Conservation (phyloP, 345 rosid species). For the Murraya koenigii region DNA sequence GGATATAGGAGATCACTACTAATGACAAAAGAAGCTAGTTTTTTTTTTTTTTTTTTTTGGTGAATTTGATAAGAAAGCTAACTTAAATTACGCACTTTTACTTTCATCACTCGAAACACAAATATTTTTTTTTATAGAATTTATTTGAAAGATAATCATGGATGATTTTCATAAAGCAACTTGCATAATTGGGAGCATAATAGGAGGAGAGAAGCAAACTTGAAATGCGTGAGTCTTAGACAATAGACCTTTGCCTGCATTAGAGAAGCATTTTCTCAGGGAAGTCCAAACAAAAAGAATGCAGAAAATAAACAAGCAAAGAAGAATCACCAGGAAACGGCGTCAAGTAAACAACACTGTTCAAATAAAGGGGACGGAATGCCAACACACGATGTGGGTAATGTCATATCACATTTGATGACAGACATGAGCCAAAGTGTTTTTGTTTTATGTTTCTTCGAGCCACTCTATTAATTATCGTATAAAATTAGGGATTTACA, state of each 20-base stretch:
- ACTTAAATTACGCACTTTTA: not conserved
- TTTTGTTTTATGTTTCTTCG: too few species aligned
- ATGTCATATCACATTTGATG: too few species aligned
- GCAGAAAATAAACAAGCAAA: not conserved
- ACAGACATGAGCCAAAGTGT: too few species aligned
- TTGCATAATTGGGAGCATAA: not conserved
- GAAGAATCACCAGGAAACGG: too few species aligned
- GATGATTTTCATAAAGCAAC: not conserved
- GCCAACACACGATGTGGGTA: too few species aligned
- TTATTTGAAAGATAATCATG: not conserved
- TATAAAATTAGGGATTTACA: too few species aligned
- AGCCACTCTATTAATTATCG: too few species aligned
- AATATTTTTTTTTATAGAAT: not conserved
- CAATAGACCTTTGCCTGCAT: constrained; percentile 62
- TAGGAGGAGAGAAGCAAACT: constrained; percentile 32
- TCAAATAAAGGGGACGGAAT: too few species aligned
- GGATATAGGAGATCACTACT: constrained; percentile 15
- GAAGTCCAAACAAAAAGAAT: not conserved
- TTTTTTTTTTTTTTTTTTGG: too few species aligned
- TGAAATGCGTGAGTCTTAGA: constrained; percentile 47
- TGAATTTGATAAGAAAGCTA: not conserved
- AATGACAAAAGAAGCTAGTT: not conserved
- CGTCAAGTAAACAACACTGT: too few species aligned
- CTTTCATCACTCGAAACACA: not conserved
- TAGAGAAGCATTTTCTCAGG: not conserved